phyloP scores from a whole-genome alignment of 1,284 basidiomycete genomes.

The Irpex sp. region DNA sequence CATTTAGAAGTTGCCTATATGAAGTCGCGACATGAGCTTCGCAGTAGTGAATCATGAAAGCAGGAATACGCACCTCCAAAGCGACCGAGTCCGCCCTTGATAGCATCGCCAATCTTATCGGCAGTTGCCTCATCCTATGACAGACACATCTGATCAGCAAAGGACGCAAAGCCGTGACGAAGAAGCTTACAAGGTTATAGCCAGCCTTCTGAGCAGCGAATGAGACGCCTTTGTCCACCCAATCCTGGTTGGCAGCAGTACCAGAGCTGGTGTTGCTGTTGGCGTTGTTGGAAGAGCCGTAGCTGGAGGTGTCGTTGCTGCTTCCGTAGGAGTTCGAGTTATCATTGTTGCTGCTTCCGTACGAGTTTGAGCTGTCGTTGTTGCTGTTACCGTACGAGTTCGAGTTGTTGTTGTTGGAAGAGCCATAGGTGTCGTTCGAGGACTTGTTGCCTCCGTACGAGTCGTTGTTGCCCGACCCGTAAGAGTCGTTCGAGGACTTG shows the following conservation, averaged over 20 bases:
- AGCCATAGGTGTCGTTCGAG: constrained; percentile 2
- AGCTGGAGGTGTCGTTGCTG: not conserved
- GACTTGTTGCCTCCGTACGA: constrained; percentile 1
- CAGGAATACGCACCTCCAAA: not conserved
- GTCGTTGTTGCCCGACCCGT: constrained; percentile 6
- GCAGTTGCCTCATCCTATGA: not conserved
- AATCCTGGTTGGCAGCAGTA: not conserved
- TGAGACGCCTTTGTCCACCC: not conserved
- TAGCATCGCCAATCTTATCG: constrained; percentile 2
- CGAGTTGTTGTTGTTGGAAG: not conserved
- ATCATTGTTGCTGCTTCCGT: constrained; percentile 1
- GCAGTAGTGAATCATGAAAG: too few species aligned
- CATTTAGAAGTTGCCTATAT: too few species aligned
- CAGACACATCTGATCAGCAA: not conserved
- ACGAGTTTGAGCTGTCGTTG: constrained; percentile 11
- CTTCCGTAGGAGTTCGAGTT: not conserved
- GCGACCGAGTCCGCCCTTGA: not conserved
- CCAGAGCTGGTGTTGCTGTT: not conserved
- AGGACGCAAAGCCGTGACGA: not conserved
- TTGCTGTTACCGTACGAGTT: constrained; percentile 9
- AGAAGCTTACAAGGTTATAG: not conserved
- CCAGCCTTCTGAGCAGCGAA: not conserved
- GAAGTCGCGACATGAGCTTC: too few species aligned
- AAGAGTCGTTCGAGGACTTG: constrained; percentile 7
- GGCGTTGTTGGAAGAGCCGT: constrained; percentile 3